Evolutionary conservation across 2,329 filamentous ascomycete species (phyloP).

Genomic region (Intubia oerlemansii): DNA sequence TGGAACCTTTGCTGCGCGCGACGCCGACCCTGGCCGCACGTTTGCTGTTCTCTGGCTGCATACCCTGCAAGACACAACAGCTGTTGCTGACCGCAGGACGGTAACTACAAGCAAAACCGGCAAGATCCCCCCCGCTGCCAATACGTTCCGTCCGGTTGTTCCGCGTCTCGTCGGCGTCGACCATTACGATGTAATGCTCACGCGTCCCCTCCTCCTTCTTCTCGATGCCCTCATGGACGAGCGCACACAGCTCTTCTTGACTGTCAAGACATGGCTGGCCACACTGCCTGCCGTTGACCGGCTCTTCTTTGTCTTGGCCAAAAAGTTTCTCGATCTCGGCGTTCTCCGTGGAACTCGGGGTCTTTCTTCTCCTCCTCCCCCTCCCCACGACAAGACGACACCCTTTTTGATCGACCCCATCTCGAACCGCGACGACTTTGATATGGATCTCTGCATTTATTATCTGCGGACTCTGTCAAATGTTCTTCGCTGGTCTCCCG

Average conservation of each 20-base stretch:
- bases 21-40: constrained; percentile 41
- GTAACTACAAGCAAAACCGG: no score
- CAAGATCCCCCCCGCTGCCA: no score
- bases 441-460: constrained; percentile 59
- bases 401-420: constrained; percentile 12
- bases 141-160: constrained; percentile 14
- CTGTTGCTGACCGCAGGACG: no score
- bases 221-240: constrained; percentile 60
- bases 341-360: no score
- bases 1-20: constrained; percentile 23
- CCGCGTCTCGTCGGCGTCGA: constrained; percentile 30
- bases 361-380: no score
- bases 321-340: constrained; percentile 31
- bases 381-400: background rate
- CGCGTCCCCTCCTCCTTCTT: constrained; percentile 60
- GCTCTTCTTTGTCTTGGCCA: constrained; percentile 37
- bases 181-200: constrained; percentile 53
- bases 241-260: constrained; percentile 51
- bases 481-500: constrained; percentile 45
- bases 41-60: constrained; percentile 74
- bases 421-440: constrained; percentile 39
- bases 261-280: constrained; percentile 63
- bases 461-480: constrained; percentile 56
- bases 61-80: constrained; percentile 42
- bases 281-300: constrained; percentile 40